These are phyloP conservation scores for Picea abies DNA, from an alignment of 83 land plant species.

Conservation along the genomic window DNA sequence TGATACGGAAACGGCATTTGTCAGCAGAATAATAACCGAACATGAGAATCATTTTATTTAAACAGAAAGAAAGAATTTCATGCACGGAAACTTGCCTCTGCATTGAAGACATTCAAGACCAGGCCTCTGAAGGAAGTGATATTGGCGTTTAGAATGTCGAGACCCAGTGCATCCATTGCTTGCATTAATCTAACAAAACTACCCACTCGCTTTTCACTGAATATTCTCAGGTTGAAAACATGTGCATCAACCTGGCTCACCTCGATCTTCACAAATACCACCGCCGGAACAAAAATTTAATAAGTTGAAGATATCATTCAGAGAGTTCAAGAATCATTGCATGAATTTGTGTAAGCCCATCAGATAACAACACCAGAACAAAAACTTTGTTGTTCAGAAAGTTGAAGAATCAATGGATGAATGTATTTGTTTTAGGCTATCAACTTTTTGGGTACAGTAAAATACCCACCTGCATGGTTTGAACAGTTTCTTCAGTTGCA, in stretches of 20 bases:
- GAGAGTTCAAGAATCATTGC: too few species aligned
- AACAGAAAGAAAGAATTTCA: background rate
- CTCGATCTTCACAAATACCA: slow-evolving; percentile 61
- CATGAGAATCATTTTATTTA: background rate
- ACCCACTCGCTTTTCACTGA: slow-evolving; percentile 84
- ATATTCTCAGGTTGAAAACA: slow-evolving; percentile 76
- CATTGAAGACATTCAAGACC: slow-evolving; percentile 83
- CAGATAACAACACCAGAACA: too few species aligned
- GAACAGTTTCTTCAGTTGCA: slow-evolving; percentile 37
- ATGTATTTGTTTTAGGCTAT: background rate
- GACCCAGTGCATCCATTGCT: slow-evolving; percentile 76
- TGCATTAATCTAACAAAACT: slow-evolving; percentile 92
- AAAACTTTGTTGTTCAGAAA: too few species aligned
- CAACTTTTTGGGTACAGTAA: background rate
- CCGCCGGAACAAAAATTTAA: too few species aligned
- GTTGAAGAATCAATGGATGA: too few species aligned
- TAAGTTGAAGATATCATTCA: too few species aligned
- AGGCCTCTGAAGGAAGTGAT: slow-evolving; percentile 73
- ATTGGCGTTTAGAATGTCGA: slow-evolving; percentile 87
- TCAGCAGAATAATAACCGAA: background rate
- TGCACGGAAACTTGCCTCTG: slow-evolving; percentile 53
- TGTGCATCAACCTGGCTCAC: slow-evolving; percentile 76
- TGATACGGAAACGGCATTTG: slow-evolving; percentile 21
- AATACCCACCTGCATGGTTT: slow-evolving; percentile 47
- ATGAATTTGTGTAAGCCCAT: too few species aligned